Base-by-base conservation (phyloP, 1,139 yeast genomes). In the Taphrina betulina region DNA sequence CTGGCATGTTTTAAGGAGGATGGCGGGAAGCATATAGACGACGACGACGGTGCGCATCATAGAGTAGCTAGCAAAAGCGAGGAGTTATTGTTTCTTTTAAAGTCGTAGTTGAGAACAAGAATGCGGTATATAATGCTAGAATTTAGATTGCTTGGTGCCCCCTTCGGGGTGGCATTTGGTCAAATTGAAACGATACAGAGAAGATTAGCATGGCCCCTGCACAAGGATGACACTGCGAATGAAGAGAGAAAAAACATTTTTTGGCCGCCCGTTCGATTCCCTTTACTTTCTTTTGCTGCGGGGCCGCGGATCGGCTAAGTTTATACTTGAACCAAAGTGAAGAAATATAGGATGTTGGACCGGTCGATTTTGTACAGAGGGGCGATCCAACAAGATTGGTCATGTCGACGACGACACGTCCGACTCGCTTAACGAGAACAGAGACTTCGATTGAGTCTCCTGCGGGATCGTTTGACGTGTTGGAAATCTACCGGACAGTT, bases 171-270 rank as follows among this genome's bases (percentile, higher is more conserved):
- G 42, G 26, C 45, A 41, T 38, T 51, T 51, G 56, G 56, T 51
- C 56, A 51, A 51, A 51, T n/a, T 75, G 82, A 78, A 85, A 85
- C 90, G 84, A 85, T 85, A 85, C 95, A 85, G 95, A 85, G 95
- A 85, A 85, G 94, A 85, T 85, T 83, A 85, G 95, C 95, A 85
- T 85, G 89, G 94, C 89, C 94, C 94, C 89, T 85, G 95, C 94
- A 85, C 85, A 85, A 85, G 89, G 95, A 85, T 85, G 94, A 85
- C 94, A 85, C 94, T 83, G 80, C 84, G 81, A 41, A 89, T 75
- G 85, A 85, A 85, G 94, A 85, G 94, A 85, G 85, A 84, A 82
- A 79, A 74, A 77, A 75, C 77, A 81, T 83, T 84, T 84, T 84
- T 85, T 78, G 31, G 31, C 31, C 12, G 31, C 12, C 10, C 31